Evolutionary conservation across 2,329 filamentous ascomycete species (phyloP).

Genomic region (Aspergillus sp.): DNA sequence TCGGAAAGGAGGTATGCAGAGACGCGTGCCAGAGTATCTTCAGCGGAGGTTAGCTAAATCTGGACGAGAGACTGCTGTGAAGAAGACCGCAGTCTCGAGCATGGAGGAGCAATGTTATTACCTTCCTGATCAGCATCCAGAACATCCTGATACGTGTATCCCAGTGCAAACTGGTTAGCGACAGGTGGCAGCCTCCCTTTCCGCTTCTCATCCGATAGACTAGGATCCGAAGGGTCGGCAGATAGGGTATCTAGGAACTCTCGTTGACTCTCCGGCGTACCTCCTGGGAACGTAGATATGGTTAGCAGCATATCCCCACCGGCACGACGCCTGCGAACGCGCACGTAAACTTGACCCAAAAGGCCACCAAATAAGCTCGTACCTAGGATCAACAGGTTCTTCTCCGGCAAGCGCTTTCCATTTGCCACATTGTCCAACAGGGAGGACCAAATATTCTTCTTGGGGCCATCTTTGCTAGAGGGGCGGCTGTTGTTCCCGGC

Average conservation of each 20-base stretch:
- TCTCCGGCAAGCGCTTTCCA: conserved; percentile 85
- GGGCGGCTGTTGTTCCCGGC: conserved; percentile 38
- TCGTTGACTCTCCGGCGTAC: conserved; percentile 76
- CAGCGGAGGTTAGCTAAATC: neutral
- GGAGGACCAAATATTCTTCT: conserved; percentile 90
- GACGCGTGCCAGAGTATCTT: conserved; percentile 85
- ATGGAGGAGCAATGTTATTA: conserved; percentile 34
- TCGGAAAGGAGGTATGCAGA: conserved; percentile 87
- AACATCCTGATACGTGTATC: conserved; percentile 94
- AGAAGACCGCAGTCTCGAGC: conserved; percentile 12
- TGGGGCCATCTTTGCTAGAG: conserved; percentile 61
- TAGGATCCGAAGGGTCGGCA: conserved; percentile 42
- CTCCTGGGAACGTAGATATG: conserved; percentile 53
- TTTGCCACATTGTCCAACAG: conserved; percentile 89
- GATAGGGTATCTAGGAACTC: conserved; percentile 71
- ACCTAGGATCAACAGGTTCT: conserved; percentile 86
- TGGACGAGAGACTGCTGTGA: neutral
- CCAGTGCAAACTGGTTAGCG: conserved; percentile 87
- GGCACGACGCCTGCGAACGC: conserved; percentile 2
- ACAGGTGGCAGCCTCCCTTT: conserved; percentile 67
- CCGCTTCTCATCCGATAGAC: conserved; percentile 46
- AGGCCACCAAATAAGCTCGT: conserved; percentile 29
- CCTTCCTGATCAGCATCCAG: conserved; percentile 91
- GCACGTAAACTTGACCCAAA: conserved; percentile 3
- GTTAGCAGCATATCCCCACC: conserved; percentile 15